Percentiles rank a stretch among this genome's conserved stretches.
These are phyloP conservation scores for Penicillium manginii DNA, from an alignment of 495 filamentous ascomycete genomes.

Conservation along the genomic window DNA sequence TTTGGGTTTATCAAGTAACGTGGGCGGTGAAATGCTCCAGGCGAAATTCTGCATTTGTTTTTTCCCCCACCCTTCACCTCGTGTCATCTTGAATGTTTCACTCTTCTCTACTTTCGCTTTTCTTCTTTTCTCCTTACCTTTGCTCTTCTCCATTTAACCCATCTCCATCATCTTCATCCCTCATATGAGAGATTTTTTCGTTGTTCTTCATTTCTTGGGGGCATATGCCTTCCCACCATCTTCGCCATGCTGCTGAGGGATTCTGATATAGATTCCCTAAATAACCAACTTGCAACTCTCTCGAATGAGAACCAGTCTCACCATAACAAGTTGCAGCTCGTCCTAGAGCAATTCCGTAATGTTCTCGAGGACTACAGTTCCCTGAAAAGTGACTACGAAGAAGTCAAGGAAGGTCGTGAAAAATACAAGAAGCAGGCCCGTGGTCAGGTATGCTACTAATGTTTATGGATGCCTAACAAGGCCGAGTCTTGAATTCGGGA, in stretches of 20 bases:
- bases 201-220: conserved; percentile 15
- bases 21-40: too few relatives aligned
- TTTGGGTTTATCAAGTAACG: too few relatives aligned
- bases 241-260: conserved; percentile 41
- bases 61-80: too few relatives aligned
- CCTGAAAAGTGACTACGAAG: conserved; percentile 60
- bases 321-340: conserved; percentile 39
- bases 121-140: not conserved
- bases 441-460: conserved; percentile 42
- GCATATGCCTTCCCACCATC: conserved; percentile 27
- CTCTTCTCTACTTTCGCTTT: conserved; percentile 10
- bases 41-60: too few relatives aligned
- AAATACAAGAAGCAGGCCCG: conserved; percentile 57
- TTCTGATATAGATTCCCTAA: conserved; percentile 41
- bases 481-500: not conserved
- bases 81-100: not conserved
- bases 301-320: conserved; percentile 36
- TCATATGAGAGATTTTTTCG: conserved; percentile 5
- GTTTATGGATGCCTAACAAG: not conserved
- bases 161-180: too few relatives aligned
- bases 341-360: conserved; percentile 42
- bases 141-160: not conserved
- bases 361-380: conserved; percentile 55
- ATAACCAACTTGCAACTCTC: conserved; percentile 31
- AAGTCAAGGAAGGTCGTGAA: conserved; percentile 56